Percentiles rank a stretch among this genome's conserved stretches.
phyloP scores from a whole-genome alignment of 331 rosid genomes.

The Quercus phellos region DNA sequence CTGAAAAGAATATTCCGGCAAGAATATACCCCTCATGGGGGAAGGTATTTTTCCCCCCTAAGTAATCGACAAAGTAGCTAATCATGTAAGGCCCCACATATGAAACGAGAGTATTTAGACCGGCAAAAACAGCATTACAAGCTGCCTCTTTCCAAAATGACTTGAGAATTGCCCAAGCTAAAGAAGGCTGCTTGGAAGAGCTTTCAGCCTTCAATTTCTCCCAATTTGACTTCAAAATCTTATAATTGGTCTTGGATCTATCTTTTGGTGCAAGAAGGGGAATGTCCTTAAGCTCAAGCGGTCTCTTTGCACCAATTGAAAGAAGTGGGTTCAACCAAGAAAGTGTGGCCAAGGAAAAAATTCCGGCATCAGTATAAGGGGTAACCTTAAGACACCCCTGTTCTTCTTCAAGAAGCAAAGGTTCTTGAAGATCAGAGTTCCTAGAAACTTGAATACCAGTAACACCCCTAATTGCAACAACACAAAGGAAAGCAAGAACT shows the following conservation, averaged over 20 bases:
- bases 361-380: constrained; percentile 78
- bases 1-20: constrained; percentile 79
- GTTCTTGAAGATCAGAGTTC: constrained; percentile 59
- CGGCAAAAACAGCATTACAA: constrained; percentile 84
- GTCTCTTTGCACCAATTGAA: constrained; percentile 84
- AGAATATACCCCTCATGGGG: constrained; percentile 86
- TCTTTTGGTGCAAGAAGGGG: constrained; percentile 89
- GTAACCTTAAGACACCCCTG: constrained; percentile 81
- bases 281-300: constrained; percentile 94
- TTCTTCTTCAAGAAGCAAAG: constrained; percentile 75
- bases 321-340: constrained; percentile 87
- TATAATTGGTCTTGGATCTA: constrained; percentile 75
- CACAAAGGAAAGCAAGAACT: constrained; percentile 64
- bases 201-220: constrained; percentile 80
- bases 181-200: constrained; percentile 57
- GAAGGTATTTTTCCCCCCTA: constrained; percentile 73
- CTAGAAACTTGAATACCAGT: constrained; percentile 57
- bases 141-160: constrained; percentile 98
- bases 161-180: constrained; percentile 86
- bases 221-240: constrained; percentile 77
- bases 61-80: constrained; percentile 93
- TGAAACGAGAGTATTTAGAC: constrained; percentile 82
- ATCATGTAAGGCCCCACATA: constrained; percentile 93
- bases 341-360: constrained; percentile 71
- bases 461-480: constrained; percentile 61